Conservation (phyloP, 139 green algal genomes). For the Micractinium conductrix region DNA sequence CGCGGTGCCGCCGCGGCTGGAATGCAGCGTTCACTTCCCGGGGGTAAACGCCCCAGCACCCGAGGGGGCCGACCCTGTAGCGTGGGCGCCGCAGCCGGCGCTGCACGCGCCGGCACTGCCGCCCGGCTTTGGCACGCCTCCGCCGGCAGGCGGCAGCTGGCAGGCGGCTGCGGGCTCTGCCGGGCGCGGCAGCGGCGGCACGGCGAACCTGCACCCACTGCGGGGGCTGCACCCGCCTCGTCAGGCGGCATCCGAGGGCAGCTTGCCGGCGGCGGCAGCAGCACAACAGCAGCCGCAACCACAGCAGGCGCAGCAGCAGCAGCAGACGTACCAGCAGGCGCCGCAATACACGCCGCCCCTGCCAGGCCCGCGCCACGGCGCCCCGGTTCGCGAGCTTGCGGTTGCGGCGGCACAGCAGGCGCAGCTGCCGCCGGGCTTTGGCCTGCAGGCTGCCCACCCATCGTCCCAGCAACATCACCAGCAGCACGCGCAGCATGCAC, state of each 20-base stretch:
- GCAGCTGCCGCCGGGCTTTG: background rate
- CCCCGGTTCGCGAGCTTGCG: no score
- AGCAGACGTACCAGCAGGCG: background rate
- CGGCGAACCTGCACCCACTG: background rate
- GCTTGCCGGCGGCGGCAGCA: background rate
- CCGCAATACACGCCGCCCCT: no score
- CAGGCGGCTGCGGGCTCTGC: no score
- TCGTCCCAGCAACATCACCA: background rate
- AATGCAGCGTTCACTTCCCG: constrained; percentile 23
- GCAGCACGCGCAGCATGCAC: background rate
- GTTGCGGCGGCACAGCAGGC: background rate
- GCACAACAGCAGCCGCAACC: background rate
- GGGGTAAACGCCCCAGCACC: constrained; percentile 47
- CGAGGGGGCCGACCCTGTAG: constrained; percentile 5
- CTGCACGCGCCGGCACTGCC: background rate
- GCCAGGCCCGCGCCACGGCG: no score
- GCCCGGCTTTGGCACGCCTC: background rate
- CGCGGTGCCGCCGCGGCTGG: constrained; percentile 14
- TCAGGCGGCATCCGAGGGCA: background rate
- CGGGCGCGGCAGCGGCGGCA: background rate
- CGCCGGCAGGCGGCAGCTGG: background rate
- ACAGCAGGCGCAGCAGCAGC: background rate
- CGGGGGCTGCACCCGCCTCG: background rate
- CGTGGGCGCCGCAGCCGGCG: constrained; percentile 14
- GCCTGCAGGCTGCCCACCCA: background rate